A percentile compares a stretch with the other conserved stretches of the same genome.
phyloP scores from a whole-genome alignment of 768 basidiomycete genomes.

The Bullera alba region DNA sequence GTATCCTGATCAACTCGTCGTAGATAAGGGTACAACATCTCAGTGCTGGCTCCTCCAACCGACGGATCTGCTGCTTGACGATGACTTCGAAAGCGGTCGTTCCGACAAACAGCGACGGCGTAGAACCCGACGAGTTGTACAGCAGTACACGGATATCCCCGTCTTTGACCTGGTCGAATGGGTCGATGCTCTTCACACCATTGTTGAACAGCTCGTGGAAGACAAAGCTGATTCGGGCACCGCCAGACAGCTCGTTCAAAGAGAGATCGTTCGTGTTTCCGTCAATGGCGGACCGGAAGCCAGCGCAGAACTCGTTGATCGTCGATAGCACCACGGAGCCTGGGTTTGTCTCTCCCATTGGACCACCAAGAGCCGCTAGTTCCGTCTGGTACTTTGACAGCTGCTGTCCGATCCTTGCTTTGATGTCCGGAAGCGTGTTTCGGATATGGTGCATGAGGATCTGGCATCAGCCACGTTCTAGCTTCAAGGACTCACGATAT shows the following conservation, averaged over 20 bases:
- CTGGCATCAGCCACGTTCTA: conserved; percentile 47
- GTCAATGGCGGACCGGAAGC: conserved; percentile 94
- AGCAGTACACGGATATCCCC: conserved; percentile 91
- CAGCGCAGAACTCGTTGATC: conserved; percentile 95
- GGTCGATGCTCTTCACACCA: conserved; percentile 91
- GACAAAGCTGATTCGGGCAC: conserved; percentile 96
- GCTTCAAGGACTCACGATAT: conserved; percentile 60
- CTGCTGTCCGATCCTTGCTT: conserved; percentile 84
- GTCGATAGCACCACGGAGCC: conserved; percentile 91
- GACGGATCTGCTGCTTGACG: conserved; percentile 97
- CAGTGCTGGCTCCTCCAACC: conserved; percentile 84
- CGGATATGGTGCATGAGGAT: conserved; percentile 99
- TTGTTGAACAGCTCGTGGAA: conserved; percentile 98
- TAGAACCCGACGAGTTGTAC: conserved; percentile 99
- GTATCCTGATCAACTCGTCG: conserved; percentile 93
- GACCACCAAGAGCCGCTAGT: conserved; percentile 73
- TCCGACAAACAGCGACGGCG: conserved; percentile 91
- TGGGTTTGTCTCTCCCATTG: conserved; percentile 73
- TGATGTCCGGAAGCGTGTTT: conserved; percentile 96
- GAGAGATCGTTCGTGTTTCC: conserved; percentile 94
- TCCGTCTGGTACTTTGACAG: conserved; percentile 82
- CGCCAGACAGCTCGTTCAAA: conserved; percentile 93
- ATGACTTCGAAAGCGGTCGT: conserved; percentile 97
- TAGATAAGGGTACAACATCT: conserved; percentile 95
- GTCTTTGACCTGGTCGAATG: conserved; percentile 98